phyloP scores from a whole-genome alignment of 352 stramenopile species.

The Pythium insidiosum region DNA sequence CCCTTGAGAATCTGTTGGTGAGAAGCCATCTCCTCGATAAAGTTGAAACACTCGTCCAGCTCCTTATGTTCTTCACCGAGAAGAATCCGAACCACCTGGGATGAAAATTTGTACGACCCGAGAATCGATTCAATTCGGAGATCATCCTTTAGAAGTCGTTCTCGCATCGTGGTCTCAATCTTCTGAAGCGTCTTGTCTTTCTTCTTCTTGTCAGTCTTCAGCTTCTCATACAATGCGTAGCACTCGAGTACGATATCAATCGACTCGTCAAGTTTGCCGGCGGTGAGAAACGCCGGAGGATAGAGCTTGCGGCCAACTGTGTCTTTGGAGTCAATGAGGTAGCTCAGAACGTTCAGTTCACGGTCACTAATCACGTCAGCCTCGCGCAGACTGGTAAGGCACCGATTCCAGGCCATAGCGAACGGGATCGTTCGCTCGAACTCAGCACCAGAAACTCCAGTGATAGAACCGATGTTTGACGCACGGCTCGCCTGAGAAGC shows the following conservation, averaged over 20 bases:
- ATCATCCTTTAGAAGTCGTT: slow-evolving; percentile 80
- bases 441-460: slow-evolving; percentile 64
- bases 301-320: slow-evolving; percentile 72
- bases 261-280: slow-evolving; percentile 82
- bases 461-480: slow-evolving; percentile 64
- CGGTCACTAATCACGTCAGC: slow-evolving; percentile 80
- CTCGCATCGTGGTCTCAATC: slow-evolving; percentile 80
- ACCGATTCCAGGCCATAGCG: slow-evolving; percentile 84
- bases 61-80: slow-evolving; percentile 81
- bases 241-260: slow-evolving; percentile 83
- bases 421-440: slow-evolving; percentile 84
- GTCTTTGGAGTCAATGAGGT: slow-evolving; percentile 80
- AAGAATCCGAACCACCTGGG: slow-evolving; percentile 67
- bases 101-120: slow-evolving; percentile 85
- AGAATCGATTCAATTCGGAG: slow-evolving; percentile 74
- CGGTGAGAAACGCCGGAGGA: slow-evolving; percentile 77
- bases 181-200: slow-evolving; percentile 85
- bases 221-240: slow-evolving; percentile 69
- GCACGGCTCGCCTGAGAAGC: slow-evolving; percentile 22
- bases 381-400: slow-evolving; percentile 62
- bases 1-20: slow-evolving; percentile 75
- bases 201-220: slow-evolving; percentile 84
- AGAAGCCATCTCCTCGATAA: slow-evolving; percentile 77
- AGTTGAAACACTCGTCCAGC: slow-evolving; percentile 77
- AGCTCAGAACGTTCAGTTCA: slow-evolving; percentile 80